These are phyloP conservation scores for Penicillium lagena DNA, from an alignment of 495 filamentous ascomycete species.

Conservation along the genomic window DNA sequence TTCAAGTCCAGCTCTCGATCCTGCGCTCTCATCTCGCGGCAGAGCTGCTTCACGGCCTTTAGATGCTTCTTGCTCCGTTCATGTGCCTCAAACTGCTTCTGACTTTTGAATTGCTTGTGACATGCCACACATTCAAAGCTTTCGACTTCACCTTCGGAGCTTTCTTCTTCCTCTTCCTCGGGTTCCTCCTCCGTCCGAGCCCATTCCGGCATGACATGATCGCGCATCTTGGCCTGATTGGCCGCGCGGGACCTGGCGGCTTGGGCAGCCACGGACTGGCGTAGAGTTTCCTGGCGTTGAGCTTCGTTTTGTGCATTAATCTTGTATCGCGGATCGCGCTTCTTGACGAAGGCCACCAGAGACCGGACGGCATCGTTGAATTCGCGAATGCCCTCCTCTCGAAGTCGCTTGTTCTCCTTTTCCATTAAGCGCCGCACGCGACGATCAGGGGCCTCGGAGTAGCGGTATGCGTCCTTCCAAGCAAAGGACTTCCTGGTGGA, in stretches of 20 bases:
- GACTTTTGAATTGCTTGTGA: conserved; percentile 87
- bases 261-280: conserved; percentile 75
- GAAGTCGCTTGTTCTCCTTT: conserved; percentile 85
- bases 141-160: conserved; percentile 46
- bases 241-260: conserved; percentile 76
- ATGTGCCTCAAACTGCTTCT: conserved; percentile 87
- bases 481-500: conserved; percentile 78
- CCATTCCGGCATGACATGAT: conserved; percentile 72
- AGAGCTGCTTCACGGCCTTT: conserved; percentile 74
- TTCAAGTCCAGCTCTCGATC: conserved; percentile 41
- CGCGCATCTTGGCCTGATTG: conserved; percentile 66
- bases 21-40: conserved; percentile 76
- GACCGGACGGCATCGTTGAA: conserved; percentile 91
- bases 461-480: conserved; percentile 80
- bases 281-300: conserved; percentile 71
- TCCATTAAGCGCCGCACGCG: conserved; percentile 80
- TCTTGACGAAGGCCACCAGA: conserved; percentile 85
- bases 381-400: conserved; percentile 75
- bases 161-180: conserved; percentile 53
- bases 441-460: conserved; percentile 82
- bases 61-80: conserved; percentile 94
- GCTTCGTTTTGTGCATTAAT: conserved; percentile 63
- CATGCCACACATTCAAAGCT: conserved; percentile 87
- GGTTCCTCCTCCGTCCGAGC: conserved; percentile 45
- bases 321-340: conserved; percentile 81